Conservation (phyloP, 2,329 filamentous ascomycete genomes). For the Falciphora oryzae region DNA sequence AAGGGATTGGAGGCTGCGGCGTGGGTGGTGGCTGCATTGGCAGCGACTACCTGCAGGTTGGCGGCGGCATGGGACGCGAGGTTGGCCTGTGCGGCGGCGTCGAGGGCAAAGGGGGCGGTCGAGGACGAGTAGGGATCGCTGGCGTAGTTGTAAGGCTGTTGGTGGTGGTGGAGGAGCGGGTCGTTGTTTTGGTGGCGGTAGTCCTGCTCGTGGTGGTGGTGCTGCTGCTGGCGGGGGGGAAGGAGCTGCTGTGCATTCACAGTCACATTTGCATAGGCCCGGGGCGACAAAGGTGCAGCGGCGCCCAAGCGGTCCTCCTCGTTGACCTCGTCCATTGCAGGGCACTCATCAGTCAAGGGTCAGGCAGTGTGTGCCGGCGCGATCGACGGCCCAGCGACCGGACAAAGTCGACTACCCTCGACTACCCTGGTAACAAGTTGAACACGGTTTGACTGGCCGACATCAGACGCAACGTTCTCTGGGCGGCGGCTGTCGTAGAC, state of each 20-base stretch:
- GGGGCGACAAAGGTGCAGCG: conserved; percentile 24
- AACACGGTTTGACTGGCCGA: conserved; percentile 5
- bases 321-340: conserved; percentile 41
- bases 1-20: conserved; percentile 19
- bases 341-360: conserved; percentile 27
- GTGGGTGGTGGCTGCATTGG: conserved; percentile 28
- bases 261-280: not conserved
- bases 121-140: not conserved
- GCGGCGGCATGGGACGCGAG: conserved; percentile 30
- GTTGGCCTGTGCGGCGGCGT: not conserved
- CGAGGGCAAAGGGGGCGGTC: not conserved
- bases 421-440: conserved; percentile 3
- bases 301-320: conserved; percentile 33
- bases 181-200: conserved; percentile 18
- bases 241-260: conserved; percentile 5
- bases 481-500: not conserved
- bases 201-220: conserved; percentile 19
- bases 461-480: conserved; percentile 3
- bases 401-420: conserved; percentile 1
- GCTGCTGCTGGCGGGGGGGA: conserved; percentile 20
- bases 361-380: not conserved
- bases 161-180: conserved; percentile 8
- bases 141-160: conserved; percentile 8
- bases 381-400: not conserved
- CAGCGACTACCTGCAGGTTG: conserved; percentile 32